These are phyloP conservation scores for Begonia fuchsioides DNA, from an alignment of 306 rosid genomes.

Conservation along the genomic window DNA sequence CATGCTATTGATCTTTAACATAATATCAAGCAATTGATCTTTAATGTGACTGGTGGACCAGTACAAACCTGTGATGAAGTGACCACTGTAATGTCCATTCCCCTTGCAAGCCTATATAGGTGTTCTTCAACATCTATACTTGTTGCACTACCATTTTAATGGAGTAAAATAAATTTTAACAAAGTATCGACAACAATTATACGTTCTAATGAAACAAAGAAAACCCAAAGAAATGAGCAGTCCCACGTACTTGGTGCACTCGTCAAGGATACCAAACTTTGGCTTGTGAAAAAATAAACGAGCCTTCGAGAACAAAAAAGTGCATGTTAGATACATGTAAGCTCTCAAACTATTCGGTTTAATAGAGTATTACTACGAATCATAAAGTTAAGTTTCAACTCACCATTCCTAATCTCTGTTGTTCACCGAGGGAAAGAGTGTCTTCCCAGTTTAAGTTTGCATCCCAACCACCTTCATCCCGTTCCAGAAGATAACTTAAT, in stretches of 20 bases:
- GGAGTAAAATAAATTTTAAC: background rate
- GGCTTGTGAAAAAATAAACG: slow-evolving; percentile 96
- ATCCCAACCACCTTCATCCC: slow-evolving; percentile 77
- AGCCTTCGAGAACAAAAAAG: slow-evolving; percentile 39
- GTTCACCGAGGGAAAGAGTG: slow-evolving; percentile 89
- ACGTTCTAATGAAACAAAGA: background rate
- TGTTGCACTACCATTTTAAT: slow-evolving; percentile 66
- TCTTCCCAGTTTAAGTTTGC: slow-evolving; percentile 89
- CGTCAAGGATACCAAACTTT: slow-evolving; percentile 83
- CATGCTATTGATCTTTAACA: no score
- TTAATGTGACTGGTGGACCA: background rate
- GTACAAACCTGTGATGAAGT: slow-evolving; percentile 90
- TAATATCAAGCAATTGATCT: no score
- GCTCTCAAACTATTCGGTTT: background rate
- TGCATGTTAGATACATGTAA: slow-evolving; percentile 16
- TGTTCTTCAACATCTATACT: slow-evolving; percentile 97
- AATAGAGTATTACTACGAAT: background rate
- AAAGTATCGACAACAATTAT: background rate
- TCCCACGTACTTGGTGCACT: slow-evolving; percentile 86
- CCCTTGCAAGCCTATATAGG: slow-evolving; percentile 73
- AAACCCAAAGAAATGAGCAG: background rate
- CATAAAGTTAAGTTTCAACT: slow-evolving; percentile 7
- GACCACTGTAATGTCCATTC: slow-evolving; percentile 74
- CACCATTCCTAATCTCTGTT: slow-evolving; percentile 99
- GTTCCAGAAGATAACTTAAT: slow-evolving; percentile 82